These are phyloP conservation scores for Echria macrotheca DNA, from an alignment of 495 filamentous ascomycete species.

Conservation along the genomic window DNA sequence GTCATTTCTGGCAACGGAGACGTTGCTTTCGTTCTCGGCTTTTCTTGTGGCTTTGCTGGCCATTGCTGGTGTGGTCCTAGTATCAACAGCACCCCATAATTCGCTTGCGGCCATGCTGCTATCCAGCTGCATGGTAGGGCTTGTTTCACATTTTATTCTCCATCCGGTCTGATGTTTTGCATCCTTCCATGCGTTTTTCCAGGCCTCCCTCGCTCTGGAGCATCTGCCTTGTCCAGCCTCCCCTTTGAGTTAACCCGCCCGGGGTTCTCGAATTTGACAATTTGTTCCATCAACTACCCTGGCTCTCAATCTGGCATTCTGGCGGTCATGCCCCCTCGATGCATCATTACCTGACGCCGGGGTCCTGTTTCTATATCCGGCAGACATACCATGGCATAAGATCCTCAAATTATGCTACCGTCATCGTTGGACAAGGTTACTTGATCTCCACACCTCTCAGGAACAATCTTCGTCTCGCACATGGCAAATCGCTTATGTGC, in stretches of 20 bases:
- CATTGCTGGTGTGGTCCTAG: conserved; percentile 14
- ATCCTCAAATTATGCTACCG: conserved; percentile 53
- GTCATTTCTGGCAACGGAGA: not conserved
- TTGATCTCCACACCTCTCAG: conserved; percentile 41
- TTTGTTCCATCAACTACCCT: conserved; percentile 28
- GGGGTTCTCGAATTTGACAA: conserved; percentile 28
- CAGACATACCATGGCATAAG: conserved; percentile 50
- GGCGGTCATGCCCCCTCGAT: conserved; percentile 39
- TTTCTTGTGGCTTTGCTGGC: conserved; percentile 14
- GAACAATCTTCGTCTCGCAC: conserved; percentile 46
- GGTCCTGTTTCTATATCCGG: conserved; percentile 47
- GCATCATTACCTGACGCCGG: conserved; percentile 45
- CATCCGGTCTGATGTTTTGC: conserved; percentile 40
- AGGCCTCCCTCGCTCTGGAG: conserved; percentile 30
- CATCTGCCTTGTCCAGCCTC: conserved; percentile 25
- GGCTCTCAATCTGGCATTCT: conserved; percentile 31
- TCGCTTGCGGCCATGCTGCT: conserved; percentile 43
- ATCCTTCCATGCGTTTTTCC: conserved; percentile 42
- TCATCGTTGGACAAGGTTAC: conserved; percentile 43
- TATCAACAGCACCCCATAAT: conserved; percentile 22
- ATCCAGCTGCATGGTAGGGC: conserved; percentile 43
- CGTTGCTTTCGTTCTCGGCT: conserved; percentile 11
- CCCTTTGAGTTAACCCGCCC: conserved; percentile 37
- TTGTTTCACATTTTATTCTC: conserved; percentile 45
- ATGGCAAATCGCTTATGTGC: conserved; percentile 43